Percentiles rank a stretch among this genome's conserved stretches.
These are phyloP conservation scores for Penicillium riverlandense DNA, from an alignment of 495 filamentous ascomycete species.

Conservation along the genomic window DNA sequence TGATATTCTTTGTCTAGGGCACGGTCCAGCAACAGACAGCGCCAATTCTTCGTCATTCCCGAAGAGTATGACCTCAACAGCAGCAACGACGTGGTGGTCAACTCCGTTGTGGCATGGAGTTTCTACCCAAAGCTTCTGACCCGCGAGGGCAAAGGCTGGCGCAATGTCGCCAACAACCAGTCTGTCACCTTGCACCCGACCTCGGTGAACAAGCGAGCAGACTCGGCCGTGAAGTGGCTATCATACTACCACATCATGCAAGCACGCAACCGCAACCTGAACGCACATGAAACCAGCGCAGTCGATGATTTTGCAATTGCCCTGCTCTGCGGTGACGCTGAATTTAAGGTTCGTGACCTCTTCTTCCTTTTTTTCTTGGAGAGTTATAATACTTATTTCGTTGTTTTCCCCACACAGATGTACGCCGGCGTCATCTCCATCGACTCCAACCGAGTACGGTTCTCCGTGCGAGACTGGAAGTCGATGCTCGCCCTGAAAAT, in stretches of 20 bases:
- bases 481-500: slow-evolving; percentile 77
- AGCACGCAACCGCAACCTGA: slow-evolving; percentile 67
- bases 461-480: slow-evolving; percentile 84
- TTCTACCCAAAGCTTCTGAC: slow-evolving; percentile 92
- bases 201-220: slow-evolving; percentile 72
- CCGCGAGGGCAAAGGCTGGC: slow-evolving; percentile 81
- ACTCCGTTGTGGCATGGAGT: slow-evolving; percentile 78
- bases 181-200: slow-evolving; percentile 74
- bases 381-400: background rate
- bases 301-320: slow-evolving; percentile 76
- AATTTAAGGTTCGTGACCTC: slow-evolving; percentile 53
- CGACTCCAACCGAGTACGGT: slow-evolving; percentile 82
- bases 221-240: slow-evolving; percentile 61
- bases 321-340: slow-evolving; percentile 77
- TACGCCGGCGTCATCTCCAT: slow-evolving; percentile 80
- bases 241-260: slow-evolving; percentile 98
- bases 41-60: slow-evolving; percentile 73
- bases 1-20: slow-evolving; percentile 24
- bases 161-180: slow-evolving; percentile 87
- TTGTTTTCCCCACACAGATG: slow-evolving; percentile 38
- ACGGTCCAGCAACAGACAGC: slow-evolving; percentile 51
- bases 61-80: slow-evolving; percentile 65
- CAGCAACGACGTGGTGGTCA: slow-evolving; percentile 66
- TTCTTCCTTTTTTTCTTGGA: background rate
- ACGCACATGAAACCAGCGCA: slow-evolving; percentile 82